Conservation (phyloP, 805 yeast genomes). For the Zygoascus bituminiphila region DNA sequence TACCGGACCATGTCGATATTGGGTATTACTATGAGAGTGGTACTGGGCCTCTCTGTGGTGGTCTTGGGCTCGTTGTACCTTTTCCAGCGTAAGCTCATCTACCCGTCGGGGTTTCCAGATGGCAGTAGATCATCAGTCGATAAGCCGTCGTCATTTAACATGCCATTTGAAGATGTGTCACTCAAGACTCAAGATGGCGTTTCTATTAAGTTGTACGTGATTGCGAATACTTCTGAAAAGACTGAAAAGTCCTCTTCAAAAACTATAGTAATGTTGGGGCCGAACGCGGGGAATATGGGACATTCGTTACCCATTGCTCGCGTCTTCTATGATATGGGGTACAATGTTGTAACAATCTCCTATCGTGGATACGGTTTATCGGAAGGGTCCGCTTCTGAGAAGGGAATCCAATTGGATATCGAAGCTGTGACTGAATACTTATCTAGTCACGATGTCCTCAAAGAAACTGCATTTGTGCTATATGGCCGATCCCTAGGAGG, state of each 20-base stretch:
- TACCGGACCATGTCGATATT: not conserved
- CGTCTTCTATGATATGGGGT: slow-evolving; percentile 54
- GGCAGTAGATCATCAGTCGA: slow-evolving; percentile 60
- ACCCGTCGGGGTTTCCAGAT: slow-evolving; percentile 73
- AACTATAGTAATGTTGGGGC: slow-evolving; percentile 72
- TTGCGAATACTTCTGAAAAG: slow-evolving; percentile 37
- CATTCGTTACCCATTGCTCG: slow-evolving; percentile 76
- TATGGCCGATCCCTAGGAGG: slow-evolving; percentile 94
- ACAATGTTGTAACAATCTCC: slow-evolving; percentile 77
- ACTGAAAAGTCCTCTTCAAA: slow-evolving; percentile 40
- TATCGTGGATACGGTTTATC: slow-evolving; percentile 88
- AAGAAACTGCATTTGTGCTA: slow-evolving; percentile 47
- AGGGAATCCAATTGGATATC: slow-evolving; percentile 77
- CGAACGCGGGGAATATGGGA: slow-evolving; percentile 96
- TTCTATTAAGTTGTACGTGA: slow-evolving; percentile 52
- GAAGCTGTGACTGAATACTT: slow-evolving; percentile 58
- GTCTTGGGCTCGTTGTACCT: slow-evolving; percentile 15
- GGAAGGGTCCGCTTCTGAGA: slow-evolving; percentile 67
- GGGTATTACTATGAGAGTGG: not conserved
- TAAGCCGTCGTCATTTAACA: slow-evolving; percentile 62
- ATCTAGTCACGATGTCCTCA: slow-evolving; percentile 43
- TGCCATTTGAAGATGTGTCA: slow-evolving; percentile 55
- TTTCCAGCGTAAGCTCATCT: slow-evolving; percentile 58
- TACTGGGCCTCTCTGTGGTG: slow-evolving; percentile 8
- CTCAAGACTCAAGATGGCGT: slow-evolving; percentile 66